phyloP scores from a whole-genome alignment of 1,139 yeast species.

The Fermentozyma sake region DNA sequence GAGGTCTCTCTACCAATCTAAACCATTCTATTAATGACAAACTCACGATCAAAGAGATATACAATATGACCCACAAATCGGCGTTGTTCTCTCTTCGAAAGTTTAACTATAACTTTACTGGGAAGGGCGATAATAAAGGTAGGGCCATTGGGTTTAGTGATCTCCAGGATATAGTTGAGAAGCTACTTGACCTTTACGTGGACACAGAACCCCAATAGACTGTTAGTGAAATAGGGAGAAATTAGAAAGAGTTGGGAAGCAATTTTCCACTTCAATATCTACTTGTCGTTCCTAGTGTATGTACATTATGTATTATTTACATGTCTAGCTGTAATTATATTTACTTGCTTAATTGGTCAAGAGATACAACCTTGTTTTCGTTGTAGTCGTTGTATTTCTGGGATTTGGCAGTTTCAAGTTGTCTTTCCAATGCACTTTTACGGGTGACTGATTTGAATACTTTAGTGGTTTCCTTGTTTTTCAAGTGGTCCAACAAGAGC shows the following conservation, averaged over 20 bases:
- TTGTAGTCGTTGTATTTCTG: constrained; percentile 16
- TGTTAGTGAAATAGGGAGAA: constrained; percentile 1
- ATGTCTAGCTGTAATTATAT: neutral
- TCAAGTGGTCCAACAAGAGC: constrained; percentile 36
- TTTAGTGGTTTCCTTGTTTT: constrained; percentile 6
- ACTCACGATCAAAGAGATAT: constrained; percentile 36
- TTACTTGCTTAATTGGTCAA: constrained; percentile 1
- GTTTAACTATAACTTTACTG: constrained; percentile 24
- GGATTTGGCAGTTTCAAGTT: constrained; percentile 30
- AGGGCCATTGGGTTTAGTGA: constrained; percentile 17
- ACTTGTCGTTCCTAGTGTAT: too few species aligned
- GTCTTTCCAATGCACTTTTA: constrained; percentile 25
- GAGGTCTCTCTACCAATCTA: constrained; percentile 33
- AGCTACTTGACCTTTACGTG: constrained; percentile 29
- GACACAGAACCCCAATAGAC: too few species aligned
- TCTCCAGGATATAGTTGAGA: constrained; percentile 36
- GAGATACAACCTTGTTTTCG: constrained; percentile 8
- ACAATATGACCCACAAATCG: constrained; percentile 40
- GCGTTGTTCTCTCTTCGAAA: constrained; percentile 39
- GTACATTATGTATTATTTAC: constrained; percentile 2
- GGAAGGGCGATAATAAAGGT: constrained; percentile 1
- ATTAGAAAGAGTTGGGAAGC: neutral
- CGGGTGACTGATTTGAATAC: constrained; percentile 11
- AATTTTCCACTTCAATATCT: too few species aligned
- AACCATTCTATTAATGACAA: constrained; percentile 26